Percentiles rank a stretch among this genome's conserved stretches.
These are phyloP conservation scores for Tuber umbilicatum DNA, from an alignment of 495 filamentous ascomycete species.

Conservation along the genomic window DNA sequence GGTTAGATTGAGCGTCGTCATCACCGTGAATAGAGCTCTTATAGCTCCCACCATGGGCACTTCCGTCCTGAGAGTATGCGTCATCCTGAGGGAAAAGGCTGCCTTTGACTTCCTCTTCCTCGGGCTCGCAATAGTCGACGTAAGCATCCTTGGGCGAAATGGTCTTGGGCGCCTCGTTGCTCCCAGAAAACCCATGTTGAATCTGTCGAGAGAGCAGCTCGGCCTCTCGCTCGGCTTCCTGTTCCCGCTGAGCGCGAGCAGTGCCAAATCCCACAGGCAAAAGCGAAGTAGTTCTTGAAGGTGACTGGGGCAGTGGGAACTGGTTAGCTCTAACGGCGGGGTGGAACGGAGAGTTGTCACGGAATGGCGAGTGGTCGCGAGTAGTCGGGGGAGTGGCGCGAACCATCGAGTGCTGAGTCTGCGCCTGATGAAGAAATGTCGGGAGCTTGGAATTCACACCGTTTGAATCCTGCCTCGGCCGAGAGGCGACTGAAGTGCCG, in stretches of 20 bases:
- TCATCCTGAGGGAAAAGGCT: constrained; percentile 38
- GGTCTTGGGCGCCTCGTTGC: constrained; percentile 60
- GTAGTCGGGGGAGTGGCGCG: constrained; percentile 53
- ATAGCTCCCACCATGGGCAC: constrained; percentile 39
- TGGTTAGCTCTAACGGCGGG: constrained; percentile 45
- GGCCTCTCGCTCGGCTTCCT: constrained; percentile 55
- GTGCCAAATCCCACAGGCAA: constrained; percentile 23
- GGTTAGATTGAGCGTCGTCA: constrained; percentile 40
- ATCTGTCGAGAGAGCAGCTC: constrained; percentile 51
- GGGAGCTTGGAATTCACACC: constrained; percentile 49
- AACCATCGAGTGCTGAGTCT: constrained; percentile 58
- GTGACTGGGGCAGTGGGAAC: constrained; percentile 44
- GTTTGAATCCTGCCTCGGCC: constrained; percentile 39
- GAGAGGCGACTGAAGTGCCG: constrained; percentile 46
- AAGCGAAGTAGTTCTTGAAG: constrained; percentile 40
- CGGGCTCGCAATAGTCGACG: constrained; percentile 70
- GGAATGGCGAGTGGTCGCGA: constrained; percentile 77
- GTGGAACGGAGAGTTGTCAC: constrained; percentile 62
- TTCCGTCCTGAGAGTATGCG: constrained; percentile 38
- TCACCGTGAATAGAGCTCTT: constrained; percentile 37
- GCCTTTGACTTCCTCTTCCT: constrained; percentile 51
- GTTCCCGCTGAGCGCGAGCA: constrained; percentile 55
- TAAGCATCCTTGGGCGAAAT: constrained; percentile 94
- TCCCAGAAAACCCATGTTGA: constrained; percentile 45
- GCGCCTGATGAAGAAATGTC: constrained; percentile 64